Base-by-base conservation (phyloP, 768 basidiomycete species). In the Suillus bovinus region DNA sequence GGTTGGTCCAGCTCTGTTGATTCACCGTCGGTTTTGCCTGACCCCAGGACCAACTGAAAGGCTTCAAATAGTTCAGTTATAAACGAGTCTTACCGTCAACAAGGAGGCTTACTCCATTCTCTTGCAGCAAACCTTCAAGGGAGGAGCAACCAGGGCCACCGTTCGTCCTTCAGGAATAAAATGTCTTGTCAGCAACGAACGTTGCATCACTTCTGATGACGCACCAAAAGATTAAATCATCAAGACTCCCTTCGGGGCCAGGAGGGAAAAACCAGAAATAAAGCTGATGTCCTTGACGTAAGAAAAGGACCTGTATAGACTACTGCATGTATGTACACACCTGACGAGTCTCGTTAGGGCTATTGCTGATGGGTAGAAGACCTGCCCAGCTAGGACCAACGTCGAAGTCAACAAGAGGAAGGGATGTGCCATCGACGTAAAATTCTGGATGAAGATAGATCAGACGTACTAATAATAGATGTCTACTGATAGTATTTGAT, bases 181-280 rank as follows among this genome's bases (percentile, higher is more conserved):
- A 11, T n/a, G n/a, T 11, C n/a, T 10, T 10, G n/a, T n/a, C n/a
- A 11, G n/a, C n/a, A 11, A 10, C 10, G n/a, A 44, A n/a, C 10
- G 11, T 9, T 5, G n/a, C 11, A n/a, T n/a, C 10, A 2, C n/a
- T 44, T n/a, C 5, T 44, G 42, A 44, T 5, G 42, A n/a, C 42
- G 22, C 13, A 46, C 46, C 46, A 46, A 14, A 46, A 46, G 7
- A 22, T 24, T 2, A 46, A 46, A 14, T 46, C 22, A 14, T 46
- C 46, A 46, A 46, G 46, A 46, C 46, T 88, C 24, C 89, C 90
- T 66, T 85, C 76, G 0, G 88, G 87, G 4, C 88, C 89, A 2
- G 90, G 88, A 60, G 90, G 90, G 78, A 90, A 91, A 75, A 90
- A 88, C 90, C 90, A 91, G 76, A 92, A 92, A 78, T 87, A 92